A percentile compares a stretch with the other conserved stretches of the same genome.
Conservation (phyloP, 2,329 filamentous ascomycete species). For the Xylaria digitata region DNA sequence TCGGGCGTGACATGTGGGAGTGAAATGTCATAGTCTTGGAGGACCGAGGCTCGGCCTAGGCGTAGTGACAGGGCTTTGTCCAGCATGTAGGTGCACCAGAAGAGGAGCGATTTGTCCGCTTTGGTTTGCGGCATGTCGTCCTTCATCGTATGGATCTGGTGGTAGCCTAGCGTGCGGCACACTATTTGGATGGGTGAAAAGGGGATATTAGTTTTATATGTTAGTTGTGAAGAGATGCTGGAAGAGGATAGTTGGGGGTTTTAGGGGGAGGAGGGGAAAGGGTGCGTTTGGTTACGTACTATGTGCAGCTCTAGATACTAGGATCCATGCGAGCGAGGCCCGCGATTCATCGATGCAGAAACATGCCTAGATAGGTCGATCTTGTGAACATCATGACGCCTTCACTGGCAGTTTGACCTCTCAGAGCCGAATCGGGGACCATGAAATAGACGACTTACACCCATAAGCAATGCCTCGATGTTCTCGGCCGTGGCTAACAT, state of each 20-base stretch:
- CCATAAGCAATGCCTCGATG: conserved; percentile 61
- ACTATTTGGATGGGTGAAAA: conserved; percentile 28
- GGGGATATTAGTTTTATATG: neutral
- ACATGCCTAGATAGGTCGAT: conserved; percentile 31
- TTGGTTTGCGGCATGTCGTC: conserved; percentile 45
- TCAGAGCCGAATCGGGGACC: neutral
- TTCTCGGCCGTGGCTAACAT: conserved; percentile 61
- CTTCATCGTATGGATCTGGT: conserved; percentile 47
- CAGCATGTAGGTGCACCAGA: conserved; percentile 68
- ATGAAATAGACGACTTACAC: conserved; percentile 49
- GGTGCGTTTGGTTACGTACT: conserved; percentile 33
- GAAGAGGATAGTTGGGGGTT: no score
- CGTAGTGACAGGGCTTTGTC: conserved; percentile 67
- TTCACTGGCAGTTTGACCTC: no score
- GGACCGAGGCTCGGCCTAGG: conserved; percentile 63
- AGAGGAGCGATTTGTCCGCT: conserved; percentile 56
- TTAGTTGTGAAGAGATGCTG: neutral
- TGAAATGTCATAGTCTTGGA: conserved; percentile 69
- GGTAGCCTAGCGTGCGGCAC: conserved; percentile 50
- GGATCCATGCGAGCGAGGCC: conserved; percentile 49
- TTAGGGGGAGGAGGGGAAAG: no score
- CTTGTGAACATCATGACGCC: neutral
- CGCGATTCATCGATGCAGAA: conserved; percentile 49
- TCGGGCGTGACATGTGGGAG: conserved; percentile 49
- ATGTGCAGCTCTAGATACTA: conserved; percentile 48